phyloP scores from a whole-genome alignment of 148 eudicot species.

The Rhododendron molle region DNA sequence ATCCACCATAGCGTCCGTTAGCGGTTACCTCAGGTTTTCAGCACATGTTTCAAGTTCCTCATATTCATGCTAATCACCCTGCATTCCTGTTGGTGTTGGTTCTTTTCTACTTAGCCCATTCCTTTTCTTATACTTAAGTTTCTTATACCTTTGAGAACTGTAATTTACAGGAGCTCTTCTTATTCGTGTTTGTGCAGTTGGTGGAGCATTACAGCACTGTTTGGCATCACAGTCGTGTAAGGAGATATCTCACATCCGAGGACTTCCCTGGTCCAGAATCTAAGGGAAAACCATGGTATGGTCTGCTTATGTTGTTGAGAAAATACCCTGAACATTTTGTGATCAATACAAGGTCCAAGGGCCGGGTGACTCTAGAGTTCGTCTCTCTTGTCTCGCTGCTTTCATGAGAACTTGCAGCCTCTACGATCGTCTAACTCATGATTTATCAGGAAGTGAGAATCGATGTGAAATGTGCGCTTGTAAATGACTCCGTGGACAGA shows the following conservation, averaged over 20 bases:
- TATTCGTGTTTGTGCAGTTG: slow-evolving; percentile 46
- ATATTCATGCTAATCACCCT: not conserved
- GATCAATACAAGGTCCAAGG: slow-evolving; percentile 81
- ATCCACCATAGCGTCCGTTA: not conserved
- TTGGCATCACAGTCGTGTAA: slow-evolving; percentile 89
- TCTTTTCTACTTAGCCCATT: not conserved
- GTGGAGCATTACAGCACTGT: slow-evolving; percentile 56
- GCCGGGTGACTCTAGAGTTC: slow-evolving; percentile 68
- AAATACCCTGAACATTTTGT: slow-evolving; percentile 95
- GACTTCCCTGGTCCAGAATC: slow-evolving; percentile 70
- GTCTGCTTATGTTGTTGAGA: slow-evolving; percentile 80
- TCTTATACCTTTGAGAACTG: not conserved
- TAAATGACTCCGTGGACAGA: not conserved
- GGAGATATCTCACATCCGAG: slow-evolving; percentile 82
- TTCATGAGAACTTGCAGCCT: slow-evolving; percentile 37
- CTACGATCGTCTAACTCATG: not conserved
- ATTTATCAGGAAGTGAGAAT: not conserved
- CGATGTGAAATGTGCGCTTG: not conserved
- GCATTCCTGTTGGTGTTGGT: not conserved
- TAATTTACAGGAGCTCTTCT: not conserved
- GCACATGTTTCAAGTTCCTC: not conserved
- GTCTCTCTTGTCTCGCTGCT: slow-evolving; percentile 93
- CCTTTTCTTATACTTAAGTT: not conserved
- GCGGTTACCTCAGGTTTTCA: not conserved
- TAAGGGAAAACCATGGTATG: slow-evolving; percentile 85